These are phyloP conservation scores for Leccinum variicolor DNA, from an alignment of 768 basidiomycete species.

Conservation along the genomic window DNA sequence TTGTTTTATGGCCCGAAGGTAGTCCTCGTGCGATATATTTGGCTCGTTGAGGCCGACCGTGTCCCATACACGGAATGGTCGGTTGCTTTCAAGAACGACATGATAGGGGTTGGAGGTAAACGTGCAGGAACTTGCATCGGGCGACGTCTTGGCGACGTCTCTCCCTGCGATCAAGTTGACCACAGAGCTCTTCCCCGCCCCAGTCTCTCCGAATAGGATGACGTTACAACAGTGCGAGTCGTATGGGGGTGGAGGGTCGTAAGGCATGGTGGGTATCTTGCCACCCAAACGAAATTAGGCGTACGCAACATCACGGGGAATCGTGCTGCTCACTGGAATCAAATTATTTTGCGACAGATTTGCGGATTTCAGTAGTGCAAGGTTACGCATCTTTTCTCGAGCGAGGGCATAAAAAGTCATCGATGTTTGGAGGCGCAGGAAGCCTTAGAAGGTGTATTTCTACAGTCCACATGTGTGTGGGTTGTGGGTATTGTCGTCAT, in stretches of 20 bases:
- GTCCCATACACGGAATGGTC: conserved; percentile 28
- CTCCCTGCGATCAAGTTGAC: conserved; percentile 38
- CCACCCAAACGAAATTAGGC: conserved; percentile 1
- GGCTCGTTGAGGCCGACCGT: conserved; percentile 33
- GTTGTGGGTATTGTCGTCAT: conserved; percentile 13
- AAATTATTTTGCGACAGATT: neutral
- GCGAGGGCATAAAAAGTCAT: conserved; percentile 4
- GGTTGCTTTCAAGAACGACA: conserved; percentile 12
- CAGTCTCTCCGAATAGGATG: conserved; percentile 28
- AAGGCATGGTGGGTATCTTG: conserved; percentile 5
- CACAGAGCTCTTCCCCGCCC: conserved; percentile 38
- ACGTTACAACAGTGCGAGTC: conserved; percentile 19
- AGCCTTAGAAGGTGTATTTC: neutral
- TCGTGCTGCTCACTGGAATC: conserved; percentile 8
- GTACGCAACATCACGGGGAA: neutral
- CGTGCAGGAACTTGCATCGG: conserved; percentile 34
- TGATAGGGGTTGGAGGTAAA: conserved; percentile 26
- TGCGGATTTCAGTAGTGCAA: neutral
- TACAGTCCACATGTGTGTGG: conserved; percentile 3
- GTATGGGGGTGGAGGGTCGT: conserved; percentile 13
- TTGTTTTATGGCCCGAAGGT: conserved; percentile 26
- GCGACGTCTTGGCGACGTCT: conserved; percentile 28
- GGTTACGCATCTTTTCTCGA: conserved; percentile 6
- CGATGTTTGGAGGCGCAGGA: neutral
- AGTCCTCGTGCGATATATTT: conserved; percentile 13